A percentile compares a stretch with the other conserved stretches of the same genome.
phyloP scores from a whole-genome alignment of 106 monocot species.

The Posidonia australis region DNA sequence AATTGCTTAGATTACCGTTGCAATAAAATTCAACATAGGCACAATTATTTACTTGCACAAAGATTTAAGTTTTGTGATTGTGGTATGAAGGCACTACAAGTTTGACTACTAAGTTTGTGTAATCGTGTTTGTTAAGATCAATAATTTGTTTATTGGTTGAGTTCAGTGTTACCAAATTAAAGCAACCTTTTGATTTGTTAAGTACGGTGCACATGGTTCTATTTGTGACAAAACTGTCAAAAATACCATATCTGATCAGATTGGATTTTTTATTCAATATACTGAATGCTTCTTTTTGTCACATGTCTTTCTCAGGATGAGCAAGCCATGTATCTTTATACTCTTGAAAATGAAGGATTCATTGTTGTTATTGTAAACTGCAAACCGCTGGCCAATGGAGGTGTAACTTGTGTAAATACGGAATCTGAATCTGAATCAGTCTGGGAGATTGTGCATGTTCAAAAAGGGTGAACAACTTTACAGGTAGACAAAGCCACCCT shows the following conservation, averaged over 20 bases:
- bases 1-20: no score
- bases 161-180: no score
- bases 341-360: constrained; percentile 66
- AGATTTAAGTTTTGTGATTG: no score
- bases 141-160: no score
- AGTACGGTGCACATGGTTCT: not conserved
- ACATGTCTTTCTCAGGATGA: constrained; percentile 50
- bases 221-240: not conserved
- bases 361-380: constrained; percentile 44
- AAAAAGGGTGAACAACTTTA: not conserved
- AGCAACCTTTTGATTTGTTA: not conserved
- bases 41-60: no score
- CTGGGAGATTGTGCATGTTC: constrained; percentile 67
- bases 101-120: no score
- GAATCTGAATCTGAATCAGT: constrained; percentile 15
- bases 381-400: not conserved
- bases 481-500: no score
- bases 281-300: not conserved
- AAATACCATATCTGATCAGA: not conserved
- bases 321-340: constrained; percentile 87
- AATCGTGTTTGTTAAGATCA: no score
- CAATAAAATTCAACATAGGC: no score
- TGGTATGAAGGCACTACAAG: no score
- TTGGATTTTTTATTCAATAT: not conserved
- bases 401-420: not conserved